Percentiles rank a stretch among this genome's conserved stretches.
These are phyloP conservation scores for Fomitopsis palustris DNA, from an alignment of 1,284 basidiomycete species.

Conservation along the genomic window DNA sequence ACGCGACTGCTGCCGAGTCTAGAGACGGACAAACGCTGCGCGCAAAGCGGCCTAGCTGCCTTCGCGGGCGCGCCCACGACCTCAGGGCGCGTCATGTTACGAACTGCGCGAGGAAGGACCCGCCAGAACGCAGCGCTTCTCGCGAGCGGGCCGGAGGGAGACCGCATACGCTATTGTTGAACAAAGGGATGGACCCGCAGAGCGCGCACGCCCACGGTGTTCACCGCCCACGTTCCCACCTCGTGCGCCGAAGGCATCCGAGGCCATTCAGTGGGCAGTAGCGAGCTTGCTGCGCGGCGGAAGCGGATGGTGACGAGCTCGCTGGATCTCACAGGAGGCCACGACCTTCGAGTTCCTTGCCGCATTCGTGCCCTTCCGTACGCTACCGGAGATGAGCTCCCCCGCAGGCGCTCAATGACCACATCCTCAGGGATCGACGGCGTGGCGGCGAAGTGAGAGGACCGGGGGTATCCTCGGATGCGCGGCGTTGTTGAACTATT, in stretches of 20 bases:
- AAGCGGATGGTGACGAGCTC: background rate
- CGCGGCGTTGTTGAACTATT: background rate
- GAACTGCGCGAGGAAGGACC: background rate
- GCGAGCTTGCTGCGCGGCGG: background rate
- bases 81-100: background rate
- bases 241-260: background rate
- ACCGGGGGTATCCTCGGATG: background rate
- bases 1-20: background rate
- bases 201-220: conserved; percentile 4
- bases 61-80: background rate
- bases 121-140: background rate
- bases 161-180: background rate
- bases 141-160: background rate
- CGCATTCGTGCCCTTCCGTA: background rate
- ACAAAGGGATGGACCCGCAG: background rate
- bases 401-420: background rate
- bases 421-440: background rate
- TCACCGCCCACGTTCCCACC: conserved; percentile 4
- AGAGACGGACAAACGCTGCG: background rate
- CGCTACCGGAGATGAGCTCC: background rate
- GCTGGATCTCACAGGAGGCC: background rate
- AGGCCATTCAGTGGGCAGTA: background rate
- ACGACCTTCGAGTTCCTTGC: background rate
- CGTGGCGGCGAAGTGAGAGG: background rate
- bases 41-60: background rate